These are phyloP conservation scores for Petunia secreta DNA, from an alignment of 257 asterid genomes.

Conservation along the genomic window DNA sequence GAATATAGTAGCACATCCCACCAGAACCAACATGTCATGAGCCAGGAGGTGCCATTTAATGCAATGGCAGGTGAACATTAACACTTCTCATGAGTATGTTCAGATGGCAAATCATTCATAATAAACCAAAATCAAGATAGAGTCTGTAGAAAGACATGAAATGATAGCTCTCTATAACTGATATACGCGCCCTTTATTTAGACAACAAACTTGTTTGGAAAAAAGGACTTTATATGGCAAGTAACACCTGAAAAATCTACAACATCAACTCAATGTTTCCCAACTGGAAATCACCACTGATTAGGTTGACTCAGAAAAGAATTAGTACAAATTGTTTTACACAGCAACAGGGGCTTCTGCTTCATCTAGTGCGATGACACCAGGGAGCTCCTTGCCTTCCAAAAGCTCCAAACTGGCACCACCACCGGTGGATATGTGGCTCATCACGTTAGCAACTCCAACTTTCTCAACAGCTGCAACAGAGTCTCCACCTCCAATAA, in stretches of 20 bases:
- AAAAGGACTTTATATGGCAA: not conserved
- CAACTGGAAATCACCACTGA: slow-evolving; percentile 28
- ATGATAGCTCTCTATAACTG: slow-evolving; percentile 20
- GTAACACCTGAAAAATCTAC: slow-evolving; percentile 37
- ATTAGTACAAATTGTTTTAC: slow-evolving; percentile 40
- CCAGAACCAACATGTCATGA: slow-evolving; percentile 1
- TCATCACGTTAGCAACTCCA: slow-evolving; percentile 81
- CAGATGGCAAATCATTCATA: not conserved
- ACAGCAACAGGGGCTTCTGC: slow-evolving; percentile 69
- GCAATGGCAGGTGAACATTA: not conserved
- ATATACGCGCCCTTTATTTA: slow-evolving; percentile 10
- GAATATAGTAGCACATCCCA: not conserved
- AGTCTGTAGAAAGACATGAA: not conserved
- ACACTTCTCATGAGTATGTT: not conserved
- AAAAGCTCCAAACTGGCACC: slow-evolving; percentile 95
- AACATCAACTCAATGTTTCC: slow-evolving; percentile 43
- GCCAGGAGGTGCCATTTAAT: not conserved
- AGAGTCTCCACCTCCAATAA: slow-evolving; percentile 93
- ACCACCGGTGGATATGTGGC: slow-evolving; percentile 96
- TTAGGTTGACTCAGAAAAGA: slow-evolving; percentile 1
- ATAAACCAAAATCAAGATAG: not conserved
- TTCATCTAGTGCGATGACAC: slow-evolving; percentile 87
- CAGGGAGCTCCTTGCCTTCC: slow-evolving; percentile 87
- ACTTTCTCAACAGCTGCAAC: slow-evolving; percentile 95
- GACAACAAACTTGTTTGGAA: not conserved